Base-by-base conservation (phyloP, 352 stramenopile species). In the Pythium biforme region DNA sequence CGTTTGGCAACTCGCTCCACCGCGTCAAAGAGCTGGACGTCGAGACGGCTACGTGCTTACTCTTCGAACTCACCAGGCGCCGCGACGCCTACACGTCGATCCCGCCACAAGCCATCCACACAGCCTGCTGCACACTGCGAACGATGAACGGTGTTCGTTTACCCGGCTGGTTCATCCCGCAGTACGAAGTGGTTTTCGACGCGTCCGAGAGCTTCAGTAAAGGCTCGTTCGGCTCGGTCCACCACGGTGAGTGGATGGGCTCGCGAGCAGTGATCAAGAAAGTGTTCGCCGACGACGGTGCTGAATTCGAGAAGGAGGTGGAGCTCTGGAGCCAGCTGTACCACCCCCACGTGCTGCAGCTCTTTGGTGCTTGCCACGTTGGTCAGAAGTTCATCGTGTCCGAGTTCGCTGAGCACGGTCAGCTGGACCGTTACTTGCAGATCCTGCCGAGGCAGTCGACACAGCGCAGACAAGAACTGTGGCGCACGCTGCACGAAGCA, bases 311-410 rank as follows among this genome's bases (percentile, higher is more conserved):
- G 19, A 70, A 68, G 12, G 69, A 83, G 48, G 55, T 73, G 22
- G 55, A 70, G 11, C 56, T 76, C 12, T 86, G 76, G 76, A 31
- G 62, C 33, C 39, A 49, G 8, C 57, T 86, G 19, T 62, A 63
- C 26, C 71, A 83, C 31, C 66, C 68, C 20, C 62, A 86, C 43
- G 58, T 83, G 19, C 41, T 86, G 14, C 62, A 64, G 10, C 49
- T 86, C 0, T 81, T 74, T 49, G 74, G 74, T 4, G 72, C 69
- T 0, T 83, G 76, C 23, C 70, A 82, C 17, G 70, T 83, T 7
- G 71, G 72, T 14, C 57, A 70, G 0, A 55, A 66, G 1, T 73
- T 77, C 26, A 70, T 80, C 27, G 73, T 83, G 3, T 77, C 68
- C 27, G 77, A 86, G 23, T 71, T 74, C 17, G 75, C 72, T 3